Evolutionary conservation across 2,329 filamentous ascomycete species (phyloP).

Genomic region (Phaeoacremonium minimum): DNA sequence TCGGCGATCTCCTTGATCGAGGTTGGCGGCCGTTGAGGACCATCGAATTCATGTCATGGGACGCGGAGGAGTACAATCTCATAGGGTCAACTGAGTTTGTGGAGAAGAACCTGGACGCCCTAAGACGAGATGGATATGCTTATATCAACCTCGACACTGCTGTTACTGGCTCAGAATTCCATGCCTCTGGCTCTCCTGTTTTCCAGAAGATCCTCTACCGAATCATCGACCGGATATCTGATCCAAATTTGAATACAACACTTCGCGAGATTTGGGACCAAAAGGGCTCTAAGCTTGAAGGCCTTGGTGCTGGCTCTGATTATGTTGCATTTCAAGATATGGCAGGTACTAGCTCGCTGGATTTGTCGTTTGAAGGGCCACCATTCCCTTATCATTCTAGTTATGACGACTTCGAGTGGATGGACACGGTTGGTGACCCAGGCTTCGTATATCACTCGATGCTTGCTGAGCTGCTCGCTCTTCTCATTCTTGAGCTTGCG

Average conservation of each 20-base stretch:
- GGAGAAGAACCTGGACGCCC: slow-evolving; percentile 70
- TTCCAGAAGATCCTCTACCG: slow-evolving; percentile 69
- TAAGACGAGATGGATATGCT: slow-evolving; percentile 72
- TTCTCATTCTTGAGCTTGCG: slow-evolving; percentile 80
- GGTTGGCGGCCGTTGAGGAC: slow-evolving; percentile 93
- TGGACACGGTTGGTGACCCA: slow-evolving; percentile 75
- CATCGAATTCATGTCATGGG: slow-evolving; percentile 96
- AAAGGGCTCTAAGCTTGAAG: slow-evolving; percentile 55
- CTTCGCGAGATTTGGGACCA: slow-evolving; percentile 74
- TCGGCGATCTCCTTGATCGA: slow-evolving; percentile 69
- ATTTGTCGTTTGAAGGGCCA: slow-evolving; percentile 63
- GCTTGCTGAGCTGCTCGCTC: slow-evolving; percentile 72
- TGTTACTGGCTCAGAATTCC: slow-evolving; percentile 70
- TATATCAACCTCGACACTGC: slow-evolving; percentile 91
- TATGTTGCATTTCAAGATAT: slow-evolving; percentile 90
- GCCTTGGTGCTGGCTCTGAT: slow-evolving; percentile 72
- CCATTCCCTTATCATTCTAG: slow-evolving; percentile 73
- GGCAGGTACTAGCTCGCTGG: slow-evolving; percentile 81
- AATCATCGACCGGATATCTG: slow-evolving; percentile 68
- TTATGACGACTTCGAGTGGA: slow-evolving; percentile 88
- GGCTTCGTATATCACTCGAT: slow-evolving; percentile 76
- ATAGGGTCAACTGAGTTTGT: slow-evolving; percentile 95
- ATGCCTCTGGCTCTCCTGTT: slow-evolving; percentile 75
- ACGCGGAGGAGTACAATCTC: slow-evolving; percentile 87
- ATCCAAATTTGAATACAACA: slow-evolving; percentile 68